phyloP scores from a whole-genome alignment of 768 basidiomycete species.

The Suillus subalutaceus region DNA sequence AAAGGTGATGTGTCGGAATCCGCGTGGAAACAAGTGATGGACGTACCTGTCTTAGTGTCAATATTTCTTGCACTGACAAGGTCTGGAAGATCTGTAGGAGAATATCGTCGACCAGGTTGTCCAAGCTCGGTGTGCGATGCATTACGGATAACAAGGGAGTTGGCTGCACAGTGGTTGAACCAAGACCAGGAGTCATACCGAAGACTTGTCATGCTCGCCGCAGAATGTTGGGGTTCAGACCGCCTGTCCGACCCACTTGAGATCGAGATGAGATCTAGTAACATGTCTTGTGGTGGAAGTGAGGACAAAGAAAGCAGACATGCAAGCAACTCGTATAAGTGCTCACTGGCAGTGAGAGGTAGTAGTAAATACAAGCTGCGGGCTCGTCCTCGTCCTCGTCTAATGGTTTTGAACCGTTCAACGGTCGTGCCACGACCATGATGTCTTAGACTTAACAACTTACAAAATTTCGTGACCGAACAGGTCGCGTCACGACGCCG shows the following conservation, averaged over 20 bases:
- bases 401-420: not conserved
- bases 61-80: conserved; percentile 19
- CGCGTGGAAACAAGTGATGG: not conserved
- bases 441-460: not conserved
- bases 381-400: too few relatives aligned
- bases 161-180: not conserved
- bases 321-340: not conserved
- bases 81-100: conserved; percentile 23
- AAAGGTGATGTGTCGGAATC: not conserved
- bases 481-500: too few relatives aligned
- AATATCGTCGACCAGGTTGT: conserved; percentile 31
- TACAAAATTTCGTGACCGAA: not conserved
- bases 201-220: not conserved
- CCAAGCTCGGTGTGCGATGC: conserved; percentile 16
- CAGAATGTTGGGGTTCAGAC: not conserved
- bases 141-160: not conserved
- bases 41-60: conserved; percentile 28
- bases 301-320: not conserved
- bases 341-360: not conserved
- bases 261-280: not conserved
- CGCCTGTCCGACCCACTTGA: not conserved
- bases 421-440: not conserved
- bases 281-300: not conserved
- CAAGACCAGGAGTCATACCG: too few relatives aligned
- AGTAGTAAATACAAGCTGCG: too few relatives aligned